Evolutionary conservation across 768 basidiomycete species (phyloP), one percentile per base, ranked within the genome.

Genomic region (Trametes villosa): DNA sequence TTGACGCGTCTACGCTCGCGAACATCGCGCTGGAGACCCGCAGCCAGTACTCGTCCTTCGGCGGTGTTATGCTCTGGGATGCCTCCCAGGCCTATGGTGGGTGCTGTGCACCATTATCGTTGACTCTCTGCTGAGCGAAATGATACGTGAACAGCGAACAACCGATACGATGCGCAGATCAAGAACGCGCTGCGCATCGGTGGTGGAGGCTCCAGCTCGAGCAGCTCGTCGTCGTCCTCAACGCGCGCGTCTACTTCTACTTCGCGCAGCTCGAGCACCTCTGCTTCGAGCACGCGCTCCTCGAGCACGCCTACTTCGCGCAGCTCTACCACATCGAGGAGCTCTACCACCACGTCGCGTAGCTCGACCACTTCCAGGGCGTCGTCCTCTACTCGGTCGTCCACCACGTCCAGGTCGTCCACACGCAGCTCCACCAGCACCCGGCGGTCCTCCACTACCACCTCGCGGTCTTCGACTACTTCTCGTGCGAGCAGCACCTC

Each of bases 1-100:
- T 84, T 18, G 69, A 74, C 50, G 76, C 80, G 18, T 67, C 64
- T 22, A 82, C 80, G 5, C 73, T 88, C 45, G 77, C 74, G n/a
- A 77, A 34, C 57, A 83, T 85, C 34, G 77, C 83, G 18, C 70
- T 76, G 26, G 69, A 78, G 56, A 85, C 83, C 75, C 81, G 83
- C 38, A 72, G 75, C 30, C 81, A 81, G 59, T 87, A 85, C 74
- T 83, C 85, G 5, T 85, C 84, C 1, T 87, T 87, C 62, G 85
- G 86, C 20, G 86, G 86, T 7, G 81, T 87, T 13, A 76, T 76
- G 76, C 67, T 76, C 41, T 77, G 76, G 75, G 76, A 77, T 60
- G 76, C 76, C 9, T 71, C 70, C 18, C 67, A 67, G 46, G 66
- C 64, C 7, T 65, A 59, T 24, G 63, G 66, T 65, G 24, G 27